phyloP scores from a whole-genome alignment of 306 rosid species.

The Sechiopsis laciniata region DNA sequence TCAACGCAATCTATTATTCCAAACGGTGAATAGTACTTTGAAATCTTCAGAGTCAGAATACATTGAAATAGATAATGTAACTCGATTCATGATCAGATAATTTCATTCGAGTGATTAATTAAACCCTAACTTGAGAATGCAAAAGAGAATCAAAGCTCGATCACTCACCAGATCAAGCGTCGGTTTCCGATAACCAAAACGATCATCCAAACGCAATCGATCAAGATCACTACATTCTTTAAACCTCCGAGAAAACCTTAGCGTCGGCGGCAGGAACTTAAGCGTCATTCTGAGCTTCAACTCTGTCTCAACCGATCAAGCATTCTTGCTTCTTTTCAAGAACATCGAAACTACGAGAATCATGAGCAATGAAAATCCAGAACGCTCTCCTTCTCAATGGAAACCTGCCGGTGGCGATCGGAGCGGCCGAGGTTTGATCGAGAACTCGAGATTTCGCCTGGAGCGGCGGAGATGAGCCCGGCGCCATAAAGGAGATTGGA shows the following conservation, averaged over 20 bases:
- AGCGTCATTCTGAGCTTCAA: conserved; percentile 55
- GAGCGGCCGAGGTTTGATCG: too few relatives aligned
- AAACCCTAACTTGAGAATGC: conserved; percentile 7
- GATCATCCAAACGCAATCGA: conserved; percentile 41
- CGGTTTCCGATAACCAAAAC: conserved; percentile 59
- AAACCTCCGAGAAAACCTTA: too few relatives aligned
- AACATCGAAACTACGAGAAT: conserved; percentile 58
- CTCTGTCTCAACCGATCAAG: conserved; percentile 29
- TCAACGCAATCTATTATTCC: background rate
- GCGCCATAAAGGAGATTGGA: background rate
- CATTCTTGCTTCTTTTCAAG: conserved; percentile 43
- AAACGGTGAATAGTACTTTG: background rate
- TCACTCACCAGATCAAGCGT: conserved; percentile 79
- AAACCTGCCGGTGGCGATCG: conserved; percentile 29
- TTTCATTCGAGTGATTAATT: background rate
- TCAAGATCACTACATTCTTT: too few relatives aligned
- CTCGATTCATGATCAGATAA: background rate
- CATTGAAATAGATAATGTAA: background rate
- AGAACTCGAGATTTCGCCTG: conserved; percentile 31
- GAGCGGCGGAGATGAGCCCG: conserved; percentile 16
- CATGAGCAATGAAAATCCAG: conserved; percentile 40
- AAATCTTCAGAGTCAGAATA: background rate
- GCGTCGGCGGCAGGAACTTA: conserved; percentile 63
- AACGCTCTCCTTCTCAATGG: too few relatives aligned
- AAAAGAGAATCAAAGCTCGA: conserved; percentile 6